Base-by-base conservation (phyloP, 2,329 filamentous ascomycete genomes). In the Pseudogymnoascus sp. region DNA sequence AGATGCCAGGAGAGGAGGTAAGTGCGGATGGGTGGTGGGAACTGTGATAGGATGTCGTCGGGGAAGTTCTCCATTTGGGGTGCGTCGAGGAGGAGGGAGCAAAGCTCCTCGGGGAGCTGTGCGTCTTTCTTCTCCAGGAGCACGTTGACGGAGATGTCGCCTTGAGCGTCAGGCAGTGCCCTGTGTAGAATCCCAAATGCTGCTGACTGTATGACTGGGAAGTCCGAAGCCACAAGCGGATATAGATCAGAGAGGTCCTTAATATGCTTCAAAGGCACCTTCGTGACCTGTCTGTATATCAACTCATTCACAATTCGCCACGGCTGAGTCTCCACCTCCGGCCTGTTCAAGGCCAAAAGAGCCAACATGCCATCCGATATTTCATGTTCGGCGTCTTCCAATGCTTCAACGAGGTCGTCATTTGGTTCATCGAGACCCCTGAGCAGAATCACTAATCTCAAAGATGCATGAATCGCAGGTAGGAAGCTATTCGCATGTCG, bases 1-100 rank as follows among this genome's bases (percentile, higher is more conserved):
- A 97, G 79, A 65, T 90, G 84, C 94, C 94, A 99, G 9, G 90
- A 89, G 28, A 96, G 78, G 2, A 99, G 79, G 69, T 97, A 99
- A 8, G 87, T 85, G 59, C 91, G 84, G 57, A 96, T 78, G 0
- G 82, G 71, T 0, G 84, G 76, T 9, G 91, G 91, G 67, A 92
- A 88, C 14, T 82, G 78, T 4, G 85, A 80, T 20, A 91, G 84
- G 36, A 81, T 77, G 7, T 87, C 82, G 53, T 89, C 84, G 0
- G 82, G 78, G 50, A 91, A 82, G 11, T 79, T 78, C n/a, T 88
- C 82, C 2, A 89, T 77, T 0, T 85, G 86, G 0, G 93, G 90
- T 0, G 88, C 81, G 64, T 95, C 89, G 0, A 95, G 80, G 12
- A 97, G 80, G 1, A 97, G 79, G 0, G 91, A 95, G 0, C 97